phyloP scores from a whole-genome alignment of 2,329 filamentous ascomycete genomes.

The Colletotrichum sublineola region DNA sequence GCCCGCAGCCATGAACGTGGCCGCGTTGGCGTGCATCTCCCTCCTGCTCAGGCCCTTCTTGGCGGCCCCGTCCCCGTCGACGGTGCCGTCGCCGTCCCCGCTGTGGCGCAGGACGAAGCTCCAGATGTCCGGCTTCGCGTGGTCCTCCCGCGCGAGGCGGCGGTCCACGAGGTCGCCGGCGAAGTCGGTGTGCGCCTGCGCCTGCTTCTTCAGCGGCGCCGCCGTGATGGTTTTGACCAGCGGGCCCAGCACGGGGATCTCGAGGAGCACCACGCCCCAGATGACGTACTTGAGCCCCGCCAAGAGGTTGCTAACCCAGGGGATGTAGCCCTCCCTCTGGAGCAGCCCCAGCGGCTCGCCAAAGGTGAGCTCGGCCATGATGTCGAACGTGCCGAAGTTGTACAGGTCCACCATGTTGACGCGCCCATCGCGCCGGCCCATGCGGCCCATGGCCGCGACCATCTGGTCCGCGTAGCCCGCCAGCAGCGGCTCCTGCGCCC shows the following conservation, averaged over 20 bases:
- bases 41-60: not conserved
- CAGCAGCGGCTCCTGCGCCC: slow-evolving; percentile 48
- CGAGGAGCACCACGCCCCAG: slow-evolving; percentile 32
- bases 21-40: slow-evolving; percentile 42
- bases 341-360: slow-evolving; percentile 49
- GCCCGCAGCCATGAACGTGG: slow-evolving; percentile 53
- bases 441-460: slow-evolving; percentile 50
- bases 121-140: slow-evolving; percentile 40
- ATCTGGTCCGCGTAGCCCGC: slow-evolving; percentile 56
- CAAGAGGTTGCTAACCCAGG: slow-evolving; percentile 47
- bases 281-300: slow-evolving; percentile 28
- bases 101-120: slow-evolving; percentile 25
- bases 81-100: not conserved
- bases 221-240: slow-evolving; percentile 26
- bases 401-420: slow-evolving; percentile 42
- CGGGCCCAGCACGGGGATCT: slow-evolving; percentile 33
- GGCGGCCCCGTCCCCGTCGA: too few relatives aligned
- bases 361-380: slow-evolving; percentile 50
- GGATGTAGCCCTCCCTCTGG: slow-evolving; percentile 44
- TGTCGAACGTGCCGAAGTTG: slow-evolving; percentile 49
- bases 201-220: slow-evolving; percentile 27
- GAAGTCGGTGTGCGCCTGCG: slow-evolving; percentile 32
- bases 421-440: slow-evolving; percentile 14
- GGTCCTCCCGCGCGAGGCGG: slow-evolving; percentile 8
- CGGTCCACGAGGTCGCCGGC: slow-evolving; percentile 32